phyloP scores from a whole-genome alignment of 257 asterid genomes.

The Coffea eugenioides region DNA sequence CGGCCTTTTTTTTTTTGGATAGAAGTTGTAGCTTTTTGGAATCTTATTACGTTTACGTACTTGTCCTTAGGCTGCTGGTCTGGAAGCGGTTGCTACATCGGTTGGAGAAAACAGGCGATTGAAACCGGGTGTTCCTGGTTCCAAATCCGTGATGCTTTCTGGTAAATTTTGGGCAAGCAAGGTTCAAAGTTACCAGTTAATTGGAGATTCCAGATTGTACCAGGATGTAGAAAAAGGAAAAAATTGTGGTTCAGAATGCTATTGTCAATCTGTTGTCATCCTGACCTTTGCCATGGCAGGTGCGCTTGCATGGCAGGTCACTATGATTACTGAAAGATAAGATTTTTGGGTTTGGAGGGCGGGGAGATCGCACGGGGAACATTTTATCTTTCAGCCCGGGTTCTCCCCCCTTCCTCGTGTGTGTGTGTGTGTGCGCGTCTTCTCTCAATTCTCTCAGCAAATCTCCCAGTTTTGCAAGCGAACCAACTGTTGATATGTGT shows the following conservation, averaged over 20 bases:
- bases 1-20: too few species aligned
- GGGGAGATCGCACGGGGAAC: neutral
- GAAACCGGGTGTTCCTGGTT: neutral
- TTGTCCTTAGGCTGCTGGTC: neutral
- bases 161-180: neutral
- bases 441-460: neutral
- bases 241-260: neutral
- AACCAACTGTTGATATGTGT: neutral
- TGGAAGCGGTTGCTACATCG: neutral
- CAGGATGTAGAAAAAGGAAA: neutral
- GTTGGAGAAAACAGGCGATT: neutral
- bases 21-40: neutral
- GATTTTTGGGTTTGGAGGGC: conserved; percentile 3
- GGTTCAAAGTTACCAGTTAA: neutral
- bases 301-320: conserved; percentile 49
- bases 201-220: neutral
- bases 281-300: conserved; percentile 42
- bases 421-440: neutral
- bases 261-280: neutral
- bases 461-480: neutral
- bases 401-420: neutral
- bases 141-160: neutral
- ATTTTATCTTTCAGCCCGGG: neutral
- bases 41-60: neutral
- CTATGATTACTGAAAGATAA: conserved; percentile 1